Percentiles rank a stretch among this genome's conserved stretches.
Evolutionary conservation across 179 eudicot genomes (phyloP).

Genomic region (Beta corolliflora): DNA sequence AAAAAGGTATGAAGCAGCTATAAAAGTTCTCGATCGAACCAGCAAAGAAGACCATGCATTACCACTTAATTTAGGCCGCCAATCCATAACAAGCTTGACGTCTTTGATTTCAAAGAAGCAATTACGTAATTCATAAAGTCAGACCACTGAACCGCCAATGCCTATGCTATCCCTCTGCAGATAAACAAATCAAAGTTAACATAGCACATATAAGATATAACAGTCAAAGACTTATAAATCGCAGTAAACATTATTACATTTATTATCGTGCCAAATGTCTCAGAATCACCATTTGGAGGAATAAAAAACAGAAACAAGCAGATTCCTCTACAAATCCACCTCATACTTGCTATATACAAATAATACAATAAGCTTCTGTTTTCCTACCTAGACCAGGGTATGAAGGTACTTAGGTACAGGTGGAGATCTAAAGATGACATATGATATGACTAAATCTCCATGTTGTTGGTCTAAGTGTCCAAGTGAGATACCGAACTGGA

Average conservation of each 20-base stretch:
- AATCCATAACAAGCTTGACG: slow-evolving; percentile 64
- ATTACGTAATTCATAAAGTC: slow-evolving; percentile 68
- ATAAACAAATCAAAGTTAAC: slow-evolving; percentile 8
- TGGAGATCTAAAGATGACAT: neutral
- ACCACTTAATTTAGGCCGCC: slow-evolving; percentile 56
- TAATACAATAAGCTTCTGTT: neutral
- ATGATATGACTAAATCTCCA: neutral
- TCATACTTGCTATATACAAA: neutral
- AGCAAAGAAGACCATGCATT: slow-evolving; percentile 11
- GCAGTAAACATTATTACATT: neutral
- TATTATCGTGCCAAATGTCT: neutral
- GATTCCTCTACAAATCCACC: neutral
- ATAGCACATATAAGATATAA: neutral
- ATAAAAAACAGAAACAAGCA: neutral
- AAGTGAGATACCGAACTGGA: neutral
- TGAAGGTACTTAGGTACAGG: neutral
- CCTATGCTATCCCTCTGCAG: slow-evolving; percentile 73
- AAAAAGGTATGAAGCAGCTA: neutral
- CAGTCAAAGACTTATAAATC: neutral
- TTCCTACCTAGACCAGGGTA: neutral
- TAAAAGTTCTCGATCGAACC: neutral
- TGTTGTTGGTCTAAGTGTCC: neutral
- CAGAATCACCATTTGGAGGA: neutral
- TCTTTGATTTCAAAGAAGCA: slow-evolving; percentile 65
- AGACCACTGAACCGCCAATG: slow-evolving; percentile 74